Evolutionary conservation across 257 asterid species (phyloP).

Genomic region (Nicotiana obtusifolia): DNA sequence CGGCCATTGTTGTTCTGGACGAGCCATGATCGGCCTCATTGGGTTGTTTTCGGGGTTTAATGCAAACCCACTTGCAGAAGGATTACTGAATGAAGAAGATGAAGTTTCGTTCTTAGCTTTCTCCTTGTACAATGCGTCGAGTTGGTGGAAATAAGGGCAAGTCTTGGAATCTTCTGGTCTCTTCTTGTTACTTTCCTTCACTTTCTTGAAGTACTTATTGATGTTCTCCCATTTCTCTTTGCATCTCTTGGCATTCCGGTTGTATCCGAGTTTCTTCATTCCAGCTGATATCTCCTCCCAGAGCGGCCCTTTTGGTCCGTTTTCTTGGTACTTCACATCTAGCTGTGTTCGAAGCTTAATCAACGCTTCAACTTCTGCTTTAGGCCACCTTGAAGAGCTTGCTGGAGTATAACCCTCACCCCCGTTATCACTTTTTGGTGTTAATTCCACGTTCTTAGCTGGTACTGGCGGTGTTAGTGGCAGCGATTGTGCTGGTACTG

Average conservation of each 20-base stretch:
- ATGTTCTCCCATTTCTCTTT: constrained; percentile 99
- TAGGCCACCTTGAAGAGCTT: constrained; percentile 87
- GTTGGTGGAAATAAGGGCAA: constrained; percentile 84
- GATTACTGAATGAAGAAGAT: constrained; percentile 1
- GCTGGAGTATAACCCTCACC: constrained; percentile 30
- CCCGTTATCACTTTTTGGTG: constrained; percentile 24
- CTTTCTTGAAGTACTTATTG: constrained; percentile 92
- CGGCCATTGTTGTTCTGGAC: constrained; percentile 96
- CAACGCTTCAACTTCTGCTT: constrained; percentile 75
- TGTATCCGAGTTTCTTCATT: constrained; percentile 70
- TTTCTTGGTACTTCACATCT: constrained; percentile 75
- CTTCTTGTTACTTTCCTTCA: constrained; percentile 75
- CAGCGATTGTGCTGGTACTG: constrained; percentile 4
- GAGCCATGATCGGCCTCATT: constrained; percentile 75
- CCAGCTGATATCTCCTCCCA: constrained; percentile 90
- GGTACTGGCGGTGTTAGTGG: constrained; percentile 6
- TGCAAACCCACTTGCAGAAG: constrained; percentile 12
- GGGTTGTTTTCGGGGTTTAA: constrained; percentile 31
- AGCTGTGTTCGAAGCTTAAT: constrained; percentile 61
- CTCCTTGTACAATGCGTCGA: constrained; percentile 73
- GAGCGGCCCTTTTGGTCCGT: constrained; percentile 82
- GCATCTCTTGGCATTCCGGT: constrained; percentile 72
- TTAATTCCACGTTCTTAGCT: constrained; percentile 10
- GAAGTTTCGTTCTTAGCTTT: constrained; percentile 30
- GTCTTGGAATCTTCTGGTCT: constrained; percentile 85